Conservation (phyloP, 2,329 filamentous ascomycete species). For the Pyricularia grisea region DNA sequence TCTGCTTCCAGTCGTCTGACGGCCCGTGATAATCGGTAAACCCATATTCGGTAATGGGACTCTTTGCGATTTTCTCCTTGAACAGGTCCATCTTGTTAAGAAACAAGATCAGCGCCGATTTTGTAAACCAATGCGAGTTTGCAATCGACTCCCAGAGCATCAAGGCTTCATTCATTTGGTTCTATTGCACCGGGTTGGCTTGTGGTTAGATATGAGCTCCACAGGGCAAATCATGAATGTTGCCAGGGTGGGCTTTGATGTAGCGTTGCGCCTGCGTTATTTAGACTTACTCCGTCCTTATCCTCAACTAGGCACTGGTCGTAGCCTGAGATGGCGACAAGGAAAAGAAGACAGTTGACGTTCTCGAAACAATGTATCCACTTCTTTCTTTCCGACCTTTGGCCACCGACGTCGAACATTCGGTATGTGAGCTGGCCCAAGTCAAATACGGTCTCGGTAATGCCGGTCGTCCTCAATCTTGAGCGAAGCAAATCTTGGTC, state of each 20-base stretch:
- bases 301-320: conserved; percentile 95
- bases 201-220: background rate
- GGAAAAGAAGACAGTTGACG: conserved; percentile 83
- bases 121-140: conserved; percentile 79
- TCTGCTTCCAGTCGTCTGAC: conserved; percentile 61
- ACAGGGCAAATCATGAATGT: background rate
- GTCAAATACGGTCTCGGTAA: conserved; percentile 91
- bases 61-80: conserved; percentile 62
- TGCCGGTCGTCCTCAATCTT: conserved; percentile 83
- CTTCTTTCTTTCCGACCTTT: conserved; percentile 89
- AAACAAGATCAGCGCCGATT: conserved; percentile 74
- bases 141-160: conserved; percentile 83
- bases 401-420: conserved; percentile 93
- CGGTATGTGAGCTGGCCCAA: conserved; percentile 86
- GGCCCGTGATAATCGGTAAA: conserved; percentile 74
- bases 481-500: conserved; percentile 93
- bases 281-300: conserved; percentile 73
- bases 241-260: background rate
- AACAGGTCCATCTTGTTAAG: conserved; percentile 85
- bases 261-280: background rate
- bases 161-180: conserved; percentile 84
- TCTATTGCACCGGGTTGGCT: conserved; percentile 34
- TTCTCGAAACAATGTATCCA: conserved; percentile 98
- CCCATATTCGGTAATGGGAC: conserved; percentile 62
- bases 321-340: conserved; percentile 92